phyloP scores from a whole-genome alignment of 83 land plant species.

The Thuja plicata region DNA sequence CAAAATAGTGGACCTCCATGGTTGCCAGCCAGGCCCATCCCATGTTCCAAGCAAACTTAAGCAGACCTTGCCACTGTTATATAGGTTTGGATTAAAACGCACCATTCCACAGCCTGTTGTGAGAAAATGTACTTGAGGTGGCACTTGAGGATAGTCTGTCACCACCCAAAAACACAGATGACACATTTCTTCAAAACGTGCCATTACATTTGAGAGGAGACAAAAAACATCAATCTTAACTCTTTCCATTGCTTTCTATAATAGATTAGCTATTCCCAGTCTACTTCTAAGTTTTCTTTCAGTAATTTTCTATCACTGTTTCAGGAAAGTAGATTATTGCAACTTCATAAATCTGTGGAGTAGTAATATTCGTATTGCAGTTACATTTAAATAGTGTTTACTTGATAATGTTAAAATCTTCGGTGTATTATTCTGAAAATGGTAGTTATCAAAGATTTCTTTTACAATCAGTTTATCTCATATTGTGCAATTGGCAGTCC shows the following conservation, averaged over 20 bases:
- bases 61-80: conserved; percentile 54
- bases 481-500: neutral
- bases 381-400: too few species aligned
- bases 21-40: conserved; percentile 60
- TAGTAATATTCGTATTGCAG: neutral
- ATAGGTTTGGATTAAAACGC: conserved; percentile 65
- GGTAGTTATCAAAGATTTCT: neutral
- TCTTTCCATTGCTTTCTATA: neutral
- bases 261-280: neutral
- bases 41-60: conserved; percentile 67
- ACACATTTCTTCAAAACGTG: neutral
- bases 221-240: neutral
- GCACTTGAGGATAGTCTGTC: conserved; percentile 22
- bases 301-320: neutral
- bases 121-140: conserved; percentile 11
- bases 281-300: neutral
- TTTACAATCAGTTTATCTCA: neutral
- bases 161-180: neutral
- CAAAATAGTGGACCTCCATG: conserved; percentile 49
- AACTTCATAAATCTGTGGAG: neutral
- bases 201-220: neutral
- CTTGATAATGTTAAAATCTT: too few species aligned
- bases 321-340: neutral
- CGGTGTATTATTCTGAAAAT: neutral
- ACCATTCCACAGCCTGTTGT: conserved; percentile 18